Base-by-base conservation (phyloP, 2,329 filamentous ascomycete species). In the Fusarium anguioides region DNA sequence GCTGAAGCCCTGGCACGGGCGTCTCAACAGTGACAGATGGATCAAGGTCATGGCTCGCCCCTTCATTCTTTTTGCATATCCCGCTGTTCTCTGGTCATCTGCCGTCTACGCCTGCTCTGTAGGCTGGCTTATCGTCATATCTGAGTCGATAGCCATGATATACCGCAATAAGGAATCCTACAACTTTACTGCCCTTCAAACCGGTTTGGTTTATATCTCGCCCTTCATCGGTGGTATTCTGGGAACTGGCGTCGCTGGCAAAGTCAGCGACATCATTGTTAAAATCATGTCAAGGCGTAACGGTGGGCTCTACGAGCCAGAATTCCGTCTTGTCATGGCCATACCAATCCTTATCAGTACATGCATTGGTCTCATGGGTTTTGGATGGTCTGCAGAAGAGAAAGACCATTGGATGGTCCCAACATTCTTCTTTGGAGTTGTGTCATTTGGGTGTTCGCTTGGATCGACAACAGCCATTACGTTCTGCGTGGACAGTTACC, bases 51-150 rank as follows among this genome's bases (percentile, higher is more conserved):
- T 91, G 54, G 40, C 91, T 7, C 86, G 95, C 2, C 96, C 95
- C 0, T 93, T 98, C 63, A 88, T 97, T 44, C 85, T 98, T 2
- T 97, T 90, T 71, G 87, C 90, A 2, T 97, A 98, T 74, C 96
- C 96, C 0, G 87, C 92, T 1, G 91, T 98, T 2, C 85, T 97
- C 10, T 98, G 94, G 95, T 95, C 92, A 8, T 83, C 93, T 0
- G 83, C 91, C 1, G 88, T 97, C 6, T 98, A 98, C 76, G 83
- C 94, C 0, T 90, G 96, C 71, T 96, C 94, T 0, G 87, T 98
- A 8, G 95, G 95, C 35, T 98, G 95, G 96, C 85, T 98, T 26
- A 97, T 98, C 68, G 94, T 98, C 40, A 86, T 98, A 3, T 97
- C 94, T 1, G 94, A 98, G 78, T 91, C 91, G 0, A 88, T 98